Conservation (phyloP, 768 basidiomycete species). For the Rubroboletus satanas region DNA sequence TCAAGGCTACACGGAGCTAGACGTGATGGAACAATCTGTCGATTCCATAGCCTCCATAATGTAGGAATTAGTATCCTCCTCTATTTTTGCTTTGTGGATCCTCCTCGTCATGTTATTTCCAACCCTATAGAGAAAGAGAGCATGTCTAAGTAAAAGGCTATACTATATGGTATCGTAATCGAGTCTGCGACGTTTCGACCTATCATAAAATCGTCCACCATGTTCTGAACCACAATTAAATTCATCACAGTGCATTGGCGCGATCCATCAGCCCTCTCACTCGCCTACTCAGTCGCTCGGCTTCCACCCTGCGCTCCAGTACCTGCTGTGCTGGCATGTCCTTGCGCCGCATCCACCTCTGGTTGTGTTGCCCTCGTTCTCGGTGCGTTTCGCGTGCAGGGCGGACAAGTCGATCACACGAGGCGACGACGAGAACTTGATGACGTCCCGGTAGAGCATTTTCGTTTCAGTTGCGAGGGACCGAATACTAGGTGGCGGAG, state of each 20-base stretch:
- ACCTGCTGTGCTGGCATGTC: slow-evolving; percentile 80
- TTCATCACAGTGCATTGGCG: slow-evolving; percentile 35
- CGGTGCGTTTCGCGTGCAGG: slow-evolving; percentile 48
- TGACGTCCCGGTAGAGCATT: slow-evolving; percentile 83
- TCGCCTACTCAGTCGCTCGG: slow-evolving; percentile 62
- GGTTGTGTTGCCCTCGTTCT: slow-evolving; percentile 41
- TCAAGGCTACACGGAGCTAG: too few species aligned
- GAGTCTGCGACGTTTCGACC: neutral
- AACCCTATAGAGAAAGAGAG: too few species aligned
- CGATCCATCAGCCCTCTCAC: slow-evolving; percentile 69
- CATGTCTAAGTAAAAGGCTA: neutral
- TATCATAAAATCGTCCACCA: neutral
- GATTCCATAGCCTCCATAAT: too few species aligned
- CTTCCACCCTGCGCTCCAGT: slow-evolving; percentile 70
- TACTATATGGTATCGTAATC: neutral
- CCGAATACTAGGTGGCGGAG: slow-evolving; percentile 50
- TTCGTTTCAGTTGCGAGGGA: slow-evolving; percentile 80
- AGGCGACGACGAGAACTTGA: slow-evolving; percentile 77
- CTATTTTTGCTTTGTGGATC: too few species aligned
- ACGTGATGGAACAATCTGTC: too few species aligned
- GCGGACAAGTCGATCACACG: slow-evolving; percentile 34
- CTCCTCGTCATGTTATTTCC: too few species aligned
- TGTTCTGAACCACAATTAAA: neutral
- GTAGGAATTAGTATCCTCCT: too few species aligned
- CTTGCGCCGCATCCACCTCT: slow-evolving; percentile 78